These are phyloP conservation scores for Peterozyma xylosa DNA, from an alignment of 805 yeast species.

Conservation along the genomic window DNA sequence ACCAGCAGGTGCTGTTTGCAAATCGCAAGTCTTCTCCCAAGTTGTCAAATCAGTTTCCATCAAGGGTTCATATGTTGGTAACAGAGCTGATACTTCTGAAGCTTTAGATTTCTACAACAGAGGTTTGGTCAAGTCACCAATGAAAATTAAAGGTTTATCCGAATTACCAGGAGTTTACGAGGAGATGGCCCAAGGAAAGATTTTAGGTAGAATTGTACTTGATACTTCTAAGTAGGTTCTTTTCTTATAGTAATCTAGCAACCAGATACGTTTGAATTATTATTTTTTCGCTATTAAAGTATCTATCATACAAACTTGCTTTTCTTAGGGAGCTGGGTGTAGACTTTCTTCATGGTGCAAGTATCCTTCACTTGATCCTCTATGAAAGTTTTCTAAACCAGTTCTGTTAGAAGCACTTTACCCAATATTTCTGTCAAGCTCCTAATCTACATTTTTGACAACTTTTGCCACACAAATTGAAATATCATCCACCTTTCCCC, in stretches of 20 bases:
- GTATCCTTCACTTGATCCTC: too few species aligned
- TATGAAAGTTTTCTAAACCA: too few species aligned
- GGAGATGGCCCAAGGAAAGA: conserved; percentile 54
- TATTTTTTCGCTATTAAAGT: not conserved
- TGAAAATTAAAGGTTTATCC: conserved; percentile 47
- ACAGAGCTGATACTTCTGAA: conserved; percentile 79
- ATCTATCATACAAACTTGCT: too few species aligned
- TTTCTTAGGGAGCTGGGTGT: too few species aligned
- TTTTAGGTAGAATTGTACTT: conserved; percentile 58
- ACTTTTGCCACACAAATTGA: conserved; percentile 43
- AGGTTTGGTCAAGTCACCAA: conserved; percentile 59
- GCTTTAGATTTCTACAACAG: conserved; percentile 65
- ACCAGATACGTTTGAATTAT: too few species aligned
- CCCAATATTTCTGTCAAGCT: not conserved
- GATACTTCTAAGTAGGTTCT: conserved; percentile 37
- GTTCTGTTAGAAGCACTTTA: too few species aligned
- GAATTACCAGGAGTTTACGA: conserved; percentile 40
- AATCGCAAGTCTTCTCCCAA: conserved; percentile 62
- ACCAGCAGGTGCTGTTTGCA: conserved; percentile 72
- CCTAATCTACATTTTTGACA: conserved; percentile 6
- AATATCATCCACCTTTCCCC: conserved; percentile 52
- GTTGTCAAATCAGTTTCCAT: conserved; percentile 68
- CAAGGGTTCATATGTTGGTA: conserved; percentile 82
- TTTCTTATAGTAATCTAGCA: too few species aligned
- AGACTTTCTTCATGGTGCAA: too few species aligned